Evolutionary conservation across 164 flowering plant genomes (phyloP).

Genomic region (Hamamelis virginiana): DNA sequence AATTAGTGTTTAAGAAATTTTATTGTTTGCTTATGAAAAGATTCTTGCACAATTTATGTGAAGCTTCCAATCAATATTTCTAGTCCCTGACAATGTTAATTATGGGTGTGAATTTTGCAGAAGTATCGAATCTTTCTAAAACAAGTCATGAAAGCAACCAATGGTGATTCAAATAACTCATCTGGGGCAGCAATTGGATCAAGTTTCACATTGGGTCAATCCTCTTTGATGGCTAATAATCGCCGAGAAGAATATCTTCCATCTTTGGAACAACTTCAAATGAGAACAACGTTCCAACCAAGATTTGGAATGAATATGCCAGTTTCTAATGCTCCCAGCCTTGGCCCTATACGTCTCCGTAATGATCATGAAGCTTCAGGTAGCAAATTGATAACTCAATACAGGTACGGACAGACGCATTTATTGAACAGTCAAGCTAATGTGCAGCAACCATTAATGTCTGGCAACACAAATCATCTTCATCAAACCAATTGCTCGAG

Average conservation of each 20-base stretch:
- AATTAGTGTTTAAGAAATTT: too few species aligned
- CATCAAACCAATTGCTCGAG: too few species aligned
- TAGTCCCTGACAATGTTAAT: neutral
- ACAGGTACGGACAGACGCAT: neutral
- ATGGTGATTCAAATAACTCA: neutral
- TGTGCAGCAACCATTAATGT: neutral
- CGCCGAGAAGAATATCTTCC: neutral
- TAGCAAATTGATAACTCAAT: neutral
- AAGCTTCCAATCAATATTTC: too few species aligned
- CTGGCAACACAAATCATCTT: conserved; percentile 4
- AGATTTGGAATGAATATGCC: neutral
- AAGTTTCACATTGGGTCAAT: conserved; percentile 18
- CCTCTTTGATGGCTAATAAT: neutral
- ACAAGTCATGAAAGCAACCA: conserved; percentile 13
- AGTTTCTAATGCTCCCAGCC: neutral
- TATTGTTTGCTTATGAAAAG: too few species aligned
- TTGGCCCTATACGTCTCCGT: neutral
- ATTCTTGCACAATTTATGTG: too few species aligned
- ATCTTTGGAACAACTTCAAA: neutral
- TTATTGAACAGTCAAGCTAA: neutral
- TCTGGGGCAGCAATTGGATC: conserved; percentile 12
- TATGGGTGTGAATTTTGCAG: conserved; percentile 16
- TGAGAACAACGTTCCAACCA: conserved; percentile 6
- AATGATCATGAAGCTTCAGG: conserved; percentile 1
- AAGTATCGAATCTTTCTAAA: conserved; percentile 37